Conservation (phyloP, 805 yeast species). For the Hanseniaspora lindneri region DNA sequence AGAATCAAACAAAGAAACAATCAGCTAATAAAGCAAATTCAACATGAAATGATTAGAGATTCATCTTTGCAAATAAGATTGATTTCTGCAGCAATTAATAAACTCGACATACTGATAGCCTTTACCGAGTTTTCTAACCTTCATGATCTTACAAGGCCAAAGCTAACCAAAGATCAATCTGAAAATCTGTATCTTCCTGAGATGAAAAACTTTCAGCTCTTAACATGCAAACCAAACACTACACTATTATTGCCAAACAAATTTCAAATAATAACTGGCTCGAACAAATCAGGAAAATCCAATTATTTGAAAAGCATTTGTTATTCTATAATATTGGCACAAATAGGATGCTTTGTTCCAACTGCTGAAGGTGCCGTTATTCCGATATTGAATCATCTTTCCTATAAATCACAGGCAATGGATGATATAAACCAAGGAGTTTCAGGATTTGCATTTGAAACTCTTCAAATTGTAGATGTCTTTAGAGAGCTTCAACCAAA, state of each 20-base stretch:
- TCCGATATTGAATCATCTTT: neutral
- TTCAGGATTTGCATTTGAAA: slow-evolving; percentile 2
- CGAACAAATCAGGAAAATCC: slow-evolving; percentile 81
- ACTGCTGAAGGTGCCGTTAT: slow-evolving; percentile 21
- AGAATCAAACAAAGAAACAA: neutral
- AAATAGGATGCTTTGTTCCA: slow-evolving; percentile 65
- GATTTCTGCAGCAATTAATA: neutral
- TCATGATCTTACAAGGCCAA: neutral
- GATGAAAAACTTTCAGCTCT: neutral
- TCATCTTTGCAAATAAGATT: neutral
- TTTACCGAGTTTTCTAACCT: neutral
- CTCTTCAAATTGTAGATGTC: neutral
- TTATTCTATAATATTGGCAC: slow-evolving; percentile 53
- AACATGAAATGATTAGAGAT: neutral
- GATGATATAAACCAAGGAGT: slow-evolving; percentile 1
- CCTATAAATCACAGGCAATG: slow-evolving; percentile 2
- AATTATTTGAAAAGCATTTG: slow-evolving; percentile 67
- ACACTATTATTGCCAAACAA: slow-evolving; percentile 28
- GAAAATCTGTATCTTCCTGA: neutral
- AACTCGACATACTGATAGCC: neutral
- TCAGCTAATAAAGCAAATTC: neutral
- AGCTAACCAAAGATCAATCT: neutral
- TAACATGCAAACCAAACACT: slow-evolving; percentile 23
- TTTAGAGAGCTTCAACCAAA: neutral
- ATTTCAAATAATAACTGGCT: slow-evolving; percentile 56